phyloP scores from a whole-genome alignment of 805 yeast genomes.

The Ogataea naganishii region DNA sequence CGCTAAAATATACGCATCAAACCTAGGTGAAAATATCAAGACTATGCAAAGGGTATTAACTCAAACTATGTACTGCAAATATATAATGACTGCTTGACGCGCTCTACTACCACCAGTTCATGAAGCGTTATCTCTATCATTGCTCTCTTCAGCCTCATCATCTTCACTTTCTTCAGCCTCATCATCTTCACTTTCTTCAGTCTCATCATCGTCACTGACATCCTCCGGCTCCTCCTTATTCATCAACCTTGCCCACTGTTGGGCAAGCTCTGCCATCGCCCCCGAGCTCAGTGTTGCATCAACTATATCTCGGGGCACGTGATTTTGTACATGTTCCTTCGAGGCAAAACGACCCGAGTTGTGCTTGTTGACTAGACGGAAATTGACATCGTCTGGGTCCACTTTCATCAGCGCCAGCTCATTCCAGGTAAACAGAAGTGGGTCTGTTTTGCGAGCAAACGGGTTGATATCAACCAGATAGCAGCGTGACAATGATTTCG shows the following conservation, averaged over 20 bases:
- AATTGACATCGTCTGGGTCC: conserved; percentile 31
- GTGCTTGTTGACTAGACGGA: conserved; percentile 61
- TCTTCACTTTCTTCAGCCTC: conserved; percentile 4
- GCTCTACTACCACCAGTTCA: too few species aligned
- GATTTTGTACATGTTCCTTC: conserved; percentile 81
- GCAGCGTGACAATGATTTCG: conserved; percentile 59
- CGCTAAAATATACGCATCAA: too few species aligned
- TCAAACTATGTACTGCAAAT: too few species aligned
- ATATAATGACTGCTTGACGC: too few species aligned
- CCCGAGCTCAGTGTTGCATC: conserved; percentile 69
- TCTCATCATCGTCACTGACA: conserved; percentile 7
- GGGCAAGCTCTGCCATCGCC: conserved; percentile 61
- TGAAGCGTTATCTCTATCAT: too few species aligned
- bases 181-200: conserved; percentile 1
- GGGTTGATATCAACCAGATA: conserved; percentile 84
- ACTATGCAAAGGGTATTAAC: too few species aligned
- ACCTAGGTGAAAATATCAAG: too few species aligned
- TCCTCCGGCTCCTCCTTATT: conserved; percentile 20
- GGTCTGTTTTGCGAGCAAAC: conserved; percentile 67
- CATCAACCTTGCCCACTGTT: conserved; percentile 38
- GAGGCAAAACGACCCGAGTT: conserved; percentile 70
- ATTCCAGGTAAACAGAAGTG: conserved; percentile 77
- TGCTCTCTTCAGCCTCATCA: conserved; percentile 19
- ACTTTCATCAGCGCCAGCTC: conserved; percentile 42
- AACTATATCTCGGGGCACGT: conserved; percentile 85